phyloP scores from a whole-genome alignment of 768 basidiomycete genomes.

The Hydnum rufescens region DNA sequence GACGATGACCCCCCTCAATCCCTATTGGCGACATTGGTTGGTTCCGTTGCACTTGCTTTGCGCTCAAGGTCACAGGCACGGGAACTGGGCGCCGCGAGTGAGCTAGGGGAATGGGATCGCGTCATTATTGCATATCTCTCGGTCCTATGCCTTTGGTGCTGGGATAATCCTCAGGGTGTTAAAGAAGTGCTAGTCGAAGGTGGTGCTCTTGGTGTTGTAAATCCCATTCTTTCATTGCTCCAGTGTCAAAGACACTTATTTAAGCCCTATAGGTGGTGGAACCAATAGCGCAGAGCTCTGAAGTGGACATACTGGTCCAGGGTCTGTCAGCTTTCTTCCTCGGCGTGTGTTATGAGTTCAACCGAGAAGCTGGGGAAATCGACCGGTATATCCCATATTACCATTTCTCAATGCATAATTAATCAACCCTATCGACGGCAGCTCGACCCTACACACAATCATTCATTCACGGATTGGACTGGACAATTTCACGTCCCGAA shows the following conservation, averaged over 20 bases:
- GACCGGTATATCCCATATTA: conserved; percentile 36
- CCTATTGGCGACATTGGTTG: conserved; percentile 67
- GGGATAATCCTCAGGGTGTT: conserved; percentile 84
- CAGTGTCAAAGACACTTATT: no score
- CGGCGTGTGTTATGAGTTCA: conserved; percentile 90
- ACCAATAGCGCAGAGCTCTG: conserved; percentile 78
- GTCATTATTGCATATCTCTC: conserved; percentile 71
- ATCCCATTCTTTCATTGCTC: conserved; percentile 21
- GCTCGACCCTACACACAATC: conserved; percentile 74
- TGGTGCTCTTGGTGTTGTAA: conserved; percentile 74
- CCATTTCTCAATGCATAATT: background rate
- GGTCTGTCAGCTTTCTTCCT: conserved; percentile 82
- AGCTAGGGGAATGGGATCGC: conserved; percentile 78
- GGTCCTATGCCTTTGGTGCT: conserved; percentile 79
- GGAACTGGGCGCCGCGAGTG: conserved; percentile 26
- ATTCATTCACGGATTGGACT: conserved; percentile 67
- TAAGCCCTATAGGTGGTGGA: conserved; percentile 54
- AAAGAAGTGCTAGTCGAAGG: conserved; percentile 71
- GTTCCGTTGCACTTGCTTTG: conserved; percentile 75
- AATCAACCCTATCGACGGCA: conserved; percentile 17
- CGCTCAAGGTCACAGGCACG: conserved; percentile 52
- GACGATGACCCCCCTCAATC: conserved; percentile 32
- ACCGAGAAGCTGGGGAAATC: conserved; percentile 86
- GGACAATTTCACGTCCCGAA: conserved; percentile 71
- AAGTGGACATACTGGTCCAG: conserved; percentile 69